These are phyloP conservation scores for Penicillium pulvis DNA, from an alignment of 495 filamentous ascomycete genomes.

Conservation along the genomic window DNA sequence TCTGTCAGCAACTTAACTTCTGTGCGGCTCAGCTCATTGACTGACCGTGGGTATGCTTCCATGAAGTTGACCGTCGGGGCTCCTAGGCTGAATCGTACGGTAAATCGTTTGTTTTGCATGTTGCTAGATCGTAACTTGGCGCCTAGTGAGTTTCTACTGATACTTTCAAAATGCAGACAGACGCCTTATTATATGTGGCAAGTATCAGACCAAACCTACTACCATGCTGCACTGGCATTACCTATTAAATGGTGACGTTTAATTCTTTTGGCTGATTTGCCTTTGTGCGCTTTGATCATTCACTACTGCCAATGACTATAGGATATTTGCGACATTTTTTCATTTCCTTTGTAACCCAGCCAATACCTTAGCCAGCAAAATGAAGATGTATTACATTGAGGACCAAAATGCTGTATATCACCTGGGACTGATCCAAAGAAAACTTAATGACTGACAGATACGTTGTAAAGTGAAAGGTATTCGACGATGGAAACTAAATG, in stretches of 20 bases:
- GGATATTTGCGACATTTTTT: not conserved
- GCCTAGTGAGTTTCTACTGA: not conserved
- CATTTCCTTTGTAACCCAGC: not conserved
- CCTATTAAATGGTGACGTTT: too few relatives aligned
- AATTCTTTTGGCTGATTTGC: not conserved
- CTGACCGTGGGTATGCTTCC: conserved; percentile 18
- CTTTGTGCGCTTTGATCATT: not conserved
- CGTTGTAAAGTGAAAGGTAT: too few relatives aligned
- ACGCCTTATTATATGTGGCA: not conserved
- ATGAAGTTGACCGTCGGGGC: not conserved
- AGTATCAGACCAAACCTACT: not conserved
- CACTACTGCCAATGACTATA: not conserved
- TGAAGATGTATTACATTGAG: too few relatives aligned
- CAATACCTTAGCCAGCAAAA: not conserved
- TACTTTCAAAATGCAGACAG: not conserved
- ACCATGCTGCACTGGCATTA: not conserved
- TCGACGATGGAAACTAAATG: too few relatives aligned
- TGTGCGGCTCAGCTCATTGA: conserved; percentile 22
- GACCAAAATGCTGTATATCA: too few relatives aligned
- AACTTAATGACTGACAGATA: too few relatives aligned
- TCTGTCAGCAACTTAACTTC: conserved; percentile 30
- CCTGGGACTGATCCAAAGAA: too few relatives aligned
- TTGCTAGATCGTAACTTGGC: not conserved
- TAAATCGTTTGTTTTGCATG: not conserved
- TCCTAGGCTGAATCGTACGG: not conserved